These are phyloP conservation scores for Xanthoceras sorbifolium DNA, from an alignment of 345 rosid species.

Conservation along the genomic window DNA sequence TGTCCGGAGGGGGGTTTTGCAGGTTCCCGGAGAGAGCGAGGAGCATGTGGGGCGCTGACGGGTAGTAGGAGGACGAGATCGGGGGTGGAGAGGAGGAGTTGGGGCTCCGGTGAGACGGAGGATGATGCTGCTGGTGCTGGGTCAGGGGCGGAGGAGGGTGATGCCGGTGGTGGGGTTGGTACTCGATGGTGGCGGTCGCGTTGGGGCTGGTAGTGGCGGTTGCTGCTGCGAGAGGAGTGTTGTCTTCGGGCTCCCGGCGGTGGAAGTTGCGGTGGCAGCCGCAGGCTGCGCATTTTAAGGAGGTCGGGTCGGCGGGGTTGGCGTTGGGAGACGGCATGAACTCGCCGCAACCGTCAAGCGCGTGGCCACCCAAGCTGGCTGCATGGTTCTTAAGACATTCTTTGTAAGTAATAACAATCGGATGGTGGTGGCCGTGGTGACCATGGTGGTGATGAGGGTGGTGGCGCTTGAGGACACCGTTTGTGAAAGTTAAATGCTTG, in stretches of 20 bases:
- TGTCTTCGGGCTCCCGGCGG: slow-evolving; percentile 57
- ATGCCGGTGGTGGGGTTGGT: slow-evolving; percentile 58
- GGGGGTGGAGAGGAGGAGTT: slow-evolving; percentile 81
- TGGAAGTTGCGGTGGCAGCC: slow-evolving; percentile 91
- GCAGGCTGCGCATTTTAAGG: slow-evolving; percentile 77
- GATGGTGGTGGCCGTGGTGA: slow-evolving; percentile 29
- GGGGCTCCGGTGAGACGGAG: slow-evolving; percentile 45
- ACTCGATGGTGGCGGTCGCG: slow-evolving; percentile 26
- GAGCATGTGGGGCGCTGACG: slow-evolving; percentile 77
- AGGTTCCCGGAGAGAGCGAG: slow-evolving; percentile 56
- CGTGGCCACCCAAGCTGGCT: slow-evolving; percentile 67
- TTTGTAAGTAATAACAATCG: slow-evolving; percentile 41
- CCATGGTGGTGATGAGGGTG: slow-evolving; percentile 31
- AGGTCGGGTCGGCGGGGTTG: slow-evolving; percentile 54
- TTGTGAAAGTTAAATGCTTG: slow-evolving; percentile 59
- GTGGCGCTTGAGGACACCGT: slow-evolving; percentile 72
- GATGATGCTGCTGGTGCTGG: slow-evolving; percentile 13
- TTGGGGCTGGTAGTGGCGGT: slow-evolving; percentile 12
- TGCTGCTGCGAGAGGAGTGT: not conserved
- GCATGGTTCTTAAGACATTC: slow-evolving; percentile 86
- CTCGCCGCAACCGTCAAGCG: slow-evolving; percentile 84
- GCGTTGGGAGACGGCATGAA: slow-evolving; percentile 68
- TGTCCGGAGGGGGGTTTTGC: not conserved
- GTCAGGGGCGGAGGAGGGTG: slow-evolving; percentile 57
- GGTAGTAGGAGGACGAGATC: slow-evolving; percentile 76